Evolutionary conservation across 352 stramenopile species (phyloP).

Genomic region (Globisporangium recalcitrans): DNA sequence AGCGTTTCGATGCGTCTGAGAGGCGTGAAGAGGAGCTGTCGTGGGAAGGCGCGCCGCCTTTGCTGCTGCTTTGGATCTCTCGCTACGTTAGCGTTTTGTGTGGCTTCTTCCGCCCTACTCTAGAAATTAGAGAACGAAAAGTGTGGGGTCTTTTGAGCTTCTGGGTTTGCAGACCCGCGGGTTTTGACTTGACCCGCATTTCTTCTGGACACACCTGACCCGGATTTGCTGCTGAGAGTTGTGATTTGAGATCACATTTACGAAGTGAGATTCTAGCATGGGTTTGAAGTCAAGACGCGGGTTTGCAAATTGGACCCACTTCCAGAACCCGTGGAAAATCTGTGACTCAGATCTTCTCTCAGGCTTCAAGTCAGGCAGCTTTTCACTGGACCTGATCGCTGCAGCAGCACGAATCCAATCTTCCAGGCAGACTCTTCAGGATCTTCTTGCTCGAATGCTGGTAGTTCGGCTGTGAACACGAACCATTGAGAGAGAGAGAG

Average conservation of each 20-base stretch:
- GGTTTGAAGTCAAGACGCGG: neutral
- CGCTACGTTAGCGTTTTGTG: constrained; percentile 1
- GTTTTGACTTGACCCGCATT: neutral
- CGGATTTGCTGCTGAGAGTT: neutral
- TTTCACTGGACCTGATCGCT: neutral
- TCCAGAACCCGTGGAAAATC: neutral
- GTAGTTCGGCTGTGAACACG: no score
- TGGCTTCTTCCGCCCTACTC: constrained; percentile 6
- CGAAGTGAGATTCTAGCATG: neutral
- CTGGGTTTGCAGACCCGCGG: neutral
- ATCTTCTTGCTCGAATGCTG: neutral
- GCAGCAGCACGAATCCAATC: neutral
- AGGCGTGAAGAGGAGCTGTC: neutral
- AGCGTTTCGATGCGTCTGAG: neutral
- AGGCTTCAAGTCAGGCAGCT: neutral
- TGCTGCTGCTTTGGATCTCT: constrained; percentile 8
- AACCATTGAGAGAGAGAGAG: no score
- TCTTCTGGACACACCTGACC: neutral
- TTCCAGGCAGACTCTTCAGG: neutral
- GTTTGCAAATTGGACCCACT: no score
- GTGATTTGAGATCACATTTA: neutral
- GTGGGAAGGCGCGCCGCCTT: constrained; percentile 2
- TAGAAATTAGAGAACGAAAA: neutral
- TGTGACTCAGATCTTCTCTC: neutral
- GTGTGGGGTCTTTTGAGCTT: neutral